phyloP scores from a whole-genome alignment of 1,139 yeast genomes.

The Lodderomyces pseudojiufengensis region DNA sequence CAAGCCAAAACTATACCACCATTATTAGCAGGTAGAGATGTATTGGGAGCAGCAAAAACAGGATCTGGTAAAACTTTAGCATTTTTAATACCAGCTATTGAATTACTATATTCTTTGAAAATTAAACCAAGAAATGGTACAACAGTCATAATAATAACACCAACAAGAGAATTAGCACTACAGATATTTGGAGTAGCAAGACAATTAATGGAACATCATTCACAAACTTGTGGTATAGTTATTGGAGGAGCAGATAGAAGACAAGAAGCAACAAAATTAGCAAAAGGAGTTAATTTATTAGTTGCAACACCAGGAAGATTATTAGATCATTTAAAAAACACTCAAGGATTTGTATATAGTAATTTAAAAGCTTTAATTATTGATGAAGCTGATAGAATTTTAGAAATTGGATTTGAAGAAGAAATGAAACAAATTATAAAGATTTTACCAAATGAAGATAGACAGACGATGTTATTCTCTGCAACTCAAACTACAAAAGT shows the following conservation, averaged over 20 bases:
- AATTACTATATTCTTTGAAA: constrained; percentile 77
- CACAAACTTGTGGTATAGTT: constrained; percentile 93
- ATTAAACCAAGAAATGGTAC: constrained; percentile 66
- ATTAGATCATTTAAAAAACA: constrained; percentile 93
- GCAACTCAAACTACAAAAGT: constrained; percentile 99
- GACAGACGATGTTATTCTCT: constrained; percentile 96
- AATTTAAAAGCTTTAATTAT: constrained; percentile 90
- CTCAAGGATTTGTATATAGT: constrained; percentile 90
- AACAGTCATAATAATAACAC: constrained; percentile 83
- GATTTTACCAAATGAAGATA: constrained; percentile 86
- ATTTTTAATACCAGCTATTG: constrained; percentile 91
- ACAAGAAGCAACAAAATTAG: constrained; percentile 91
- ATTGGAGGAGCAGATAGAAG: constrained; percentile 98
- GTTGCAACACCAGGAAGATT: constrained; percentile 98
- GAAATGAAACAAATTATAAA: constrained; percentile 97
- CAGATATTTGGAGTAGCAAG: constrained; percentile 97
- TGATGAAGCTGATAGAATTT: constrained; percentile 95
- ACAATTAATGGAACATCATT: constrained; percentile 85
- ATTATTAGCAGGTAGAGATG: constrained; percentile 90
- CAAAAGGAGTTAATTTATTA: constrained; percentile 87
- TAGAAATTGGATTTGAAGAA: constrained; percentile 97
- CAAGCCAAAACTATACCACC: constrained; percentile 96
- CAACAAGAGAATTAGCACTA: constrained; percentile 83
- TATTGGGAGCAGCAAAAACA: constrained; percentile 95
- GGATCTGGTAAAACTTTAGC: constrained; percentile 98